Conservation (phyloP, 2,329 filamentous ascomycete species). For the Stemphylium vesicarium region DNA sequence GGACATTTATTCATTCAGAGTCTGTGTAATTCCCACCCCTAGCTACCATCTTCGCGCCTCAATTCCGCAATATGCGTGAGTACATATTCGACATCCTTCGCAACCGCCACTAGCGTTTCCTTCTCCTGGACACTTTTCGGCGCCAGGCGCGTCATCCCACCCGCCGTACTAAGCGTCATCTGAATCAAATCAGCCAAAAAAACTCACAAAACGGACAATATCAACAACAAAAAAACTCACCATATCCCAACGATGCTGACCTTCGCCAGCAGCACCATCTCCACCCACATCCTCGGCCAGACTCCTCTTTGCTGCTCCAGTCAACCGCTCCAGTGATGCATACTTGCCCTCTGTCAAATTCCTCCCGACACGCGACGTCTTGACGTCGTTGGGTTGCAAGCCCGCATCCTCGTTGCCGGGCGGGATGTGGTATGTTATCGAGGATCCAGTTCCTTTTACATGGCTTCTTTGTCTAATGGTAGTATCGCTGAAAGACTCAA, state of each 20-base stretch:
- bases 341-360: constrained; percentile 66
- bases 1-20: no score
- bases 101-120: constrained; percentile 21
- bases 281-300: neutral
- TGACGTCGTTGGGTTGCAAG: constrained; percentile 14
- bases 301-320: constrained; percentile 4
- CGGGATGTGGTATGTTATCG: constrained; percentile 8
- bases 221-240: neutral
- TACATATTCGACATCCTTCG: constrained; percentile 29
- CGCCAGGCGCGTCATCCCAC: constrained; percentile 59
- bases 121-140: constrained; percentile 54
- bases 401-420: constrained; percentile 2
- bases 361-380: constrained; percentile 50
- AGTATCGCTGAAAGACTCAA: constrained; percentile 50
- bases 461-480: constrained; percentile 25
- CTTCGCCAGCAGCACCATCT: neutral
- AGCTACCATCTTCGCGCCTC: constrained; percentile 2
- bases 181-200: constrained; percentile 51
- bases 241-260: constrained; percentile 72
- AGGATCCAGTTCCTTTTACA: constrained; percentile 13
- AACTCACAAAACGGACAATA: no score
- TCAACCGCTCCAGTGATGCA: constrained; percentile 64
- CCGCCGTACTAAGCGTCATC: constrained; percentile 75
- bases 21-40: neutral
- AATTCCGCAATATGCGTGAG: constrained; percentile 19